Evolutionary conservation across 345 rosid genomes (phyloP).

Genomic region (Cochlearia excelsa): DNA sequence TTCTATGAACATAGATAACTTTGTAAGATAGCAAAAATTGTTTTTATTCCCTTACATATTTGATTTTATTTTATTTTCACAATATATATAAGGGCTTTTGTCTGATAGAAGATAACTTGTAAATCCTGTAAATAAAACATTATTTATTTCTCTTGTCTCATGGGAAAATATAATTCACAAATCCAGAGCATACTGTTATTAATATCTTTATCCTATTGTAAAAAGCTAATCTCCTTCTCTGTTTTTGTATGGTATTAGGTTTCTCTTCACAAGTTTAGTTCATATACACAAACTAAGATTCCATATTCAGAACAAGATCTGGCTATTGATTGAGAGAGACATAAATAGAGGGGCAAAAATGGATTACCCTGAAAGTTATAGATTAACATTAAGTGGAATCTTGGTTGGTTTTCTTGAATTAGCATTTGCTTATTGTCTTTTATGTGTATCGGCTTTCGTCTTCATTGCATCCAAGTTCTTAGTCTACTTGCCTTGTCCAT

Average conservation of each 20-base stretch:
- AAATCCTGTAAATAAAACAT: not conserved
- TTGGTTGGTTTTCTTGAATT: constrained; percentile 64
- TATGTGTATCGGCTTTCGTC: constrained; percentile 51
- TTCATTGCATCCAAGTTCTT: constrained; percentile 51
- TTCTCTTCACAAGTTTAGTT: constrained; percentile 15
- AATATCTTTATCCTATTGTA: constrained; percentile 6
- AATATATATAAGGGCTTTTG: not conserved
- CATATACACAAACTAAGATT: constrained; percentile 9
- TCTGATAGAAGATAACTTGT: not conserved
- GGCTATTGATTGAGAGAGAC: constrained; percentile 3
- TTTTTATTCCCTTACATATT: not conserved
- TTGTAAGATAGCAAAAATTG: no score
- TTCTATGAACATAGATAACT: no score
- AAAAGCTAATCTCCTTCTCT: constrained; percentile 6
- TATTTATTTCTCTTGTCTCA: not conserved
- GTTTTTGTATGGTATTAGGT: not conserved
- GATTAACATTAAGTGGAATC: constrained; percentile 54
- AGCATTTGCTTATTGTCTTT: constrained; percentile 53
- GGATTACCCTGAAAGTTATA: constrained; percentile 35
- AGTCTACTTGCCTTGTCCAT: constrained; percentile 58
- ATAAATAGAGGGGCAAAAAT: constrained; percentile 2
- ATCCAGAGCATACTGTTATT: not conserved
- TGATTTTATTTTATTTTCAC: not conserved
- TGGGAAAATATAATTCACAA: not conserved
- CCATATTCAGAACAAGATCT: constrained; percentile 17